These are phyloP conservation scores for Torulaspora delbrueckii DNA, from an alignment of 805 yeast species.

Conservation along the genomic window DNA sequence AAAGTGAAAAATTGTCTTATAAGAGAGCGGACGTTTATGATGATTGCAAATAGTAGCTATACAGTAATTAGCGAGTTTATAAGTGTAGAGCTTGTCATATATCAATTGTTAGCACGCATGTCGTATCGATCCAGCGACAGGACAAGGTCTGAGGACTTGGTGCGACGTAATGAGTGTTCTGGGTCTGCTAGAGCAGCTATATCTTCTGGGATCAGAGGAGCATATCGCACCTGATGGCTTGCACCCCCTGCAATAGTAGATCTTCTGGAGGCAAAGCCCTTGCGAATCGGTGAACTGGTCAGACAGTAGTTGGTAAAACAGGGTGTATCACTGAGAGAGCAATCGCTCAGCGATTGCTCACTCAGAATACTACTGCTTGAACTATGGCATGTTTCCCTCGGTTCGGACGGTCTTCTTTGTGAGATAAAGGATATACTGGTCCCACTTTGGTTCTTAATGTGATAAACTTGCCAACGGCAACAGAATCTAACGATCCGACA, in stretches of 20 bases:
- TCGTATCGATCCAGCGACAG: conserved; percentile 13
- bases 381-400: conserved; percentile 2
- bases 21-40: neutral
- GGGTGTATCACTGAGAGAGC: conserved; percentile 12
- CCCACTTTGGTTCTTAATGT: conserved; percentile 7
- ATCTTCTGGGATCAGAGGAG: conserved; percentile 3
- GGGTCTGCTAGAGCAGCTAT: neutral
- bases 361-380: conserved; percentile 9
- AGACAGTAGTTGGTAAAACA: conserved; percentile 10
- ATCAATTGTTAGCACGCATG: conserved; percentile 3
- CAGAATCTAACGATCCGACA: conserved; percentile 7
- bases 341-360: conserved; percentile 9
- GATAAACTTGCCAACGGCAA: conserved; percentile 9
- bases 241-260: conserved; percentile 5
- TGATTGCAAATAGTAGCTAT: neutral
- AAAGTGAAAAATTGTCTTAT: neutral
- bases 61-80: neutral
- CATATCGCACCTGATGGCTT: neutral
- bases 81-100: neutral
- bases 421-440: conserved; percentile 3
- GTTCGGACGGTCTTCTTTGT: neutral
- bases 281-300: conserved; percentile 3
- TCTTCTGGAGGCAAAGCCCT: neutral
- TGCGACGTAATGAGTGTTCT: conserved; percentile 5
- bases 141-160: conserved; percentile 4